Evolutionary conservation across 768 basidiomycete genomes (phyloP), one percentile per base, ranked within the genome.

Genomic region (Serendipita vermifera): DNA sequence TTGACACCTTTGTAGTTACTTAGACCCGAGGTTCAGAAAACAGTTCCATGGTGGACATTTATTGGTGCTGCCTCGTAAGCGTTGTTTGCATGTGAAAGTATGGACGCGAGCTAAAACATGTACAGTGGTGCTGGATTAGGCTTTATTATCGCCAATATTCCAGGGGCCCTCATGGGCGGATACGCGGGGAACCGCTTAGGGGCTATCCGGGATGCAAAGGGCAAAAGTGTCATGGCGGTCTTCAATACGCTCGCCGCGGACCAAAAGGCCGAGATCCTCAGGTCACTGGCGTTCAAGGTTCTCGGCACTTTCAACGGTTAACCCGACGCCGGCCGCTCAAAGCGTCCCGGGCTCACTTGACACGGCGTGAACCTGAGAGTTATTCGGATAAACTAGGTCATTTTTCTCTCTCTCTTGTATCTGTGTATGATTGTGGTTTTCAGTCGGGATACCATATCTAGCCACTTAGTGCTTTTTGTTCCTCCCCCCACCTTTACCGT

Each of bases 191-290:
- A 92, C 65, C 74, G 88, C n/a, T 70, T 96, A 27, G 46, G 46
- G 11, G 89, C 91, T 2, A 75, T 97, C 43, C 75, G 92, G 57
- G 92, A 97, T 64, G 92, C 92, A 3, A 97, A 97, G 72, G 71
- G 33, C 15, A 90, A 88, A 75, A 85, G 85, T 59, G 91, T 97
- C 22, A 90, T 87, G 2, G 77, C 84, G 6, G 92, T 96, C 15
- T 97, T 97, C 67, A 70, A 73, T 41, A 78, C 85, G 20, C 74
- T 96, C 24, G 83, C 80, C 15, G 77, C 80, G 2, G 72, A 71
- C 53, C 85, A 92, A 74, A 93, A 88, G 67, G 89, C 91, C 46
- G 87, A 94, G 89, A 83, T 93, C 64, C 69, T 93, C 51, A 80
- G 81, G 24, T 86, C 83, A 17, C 67, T 92, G 36, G 88, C 89